Conservation (phyloP, 2,329 filamentous ascomycete species). For the Pestalotiopsis sp. region DNA sequence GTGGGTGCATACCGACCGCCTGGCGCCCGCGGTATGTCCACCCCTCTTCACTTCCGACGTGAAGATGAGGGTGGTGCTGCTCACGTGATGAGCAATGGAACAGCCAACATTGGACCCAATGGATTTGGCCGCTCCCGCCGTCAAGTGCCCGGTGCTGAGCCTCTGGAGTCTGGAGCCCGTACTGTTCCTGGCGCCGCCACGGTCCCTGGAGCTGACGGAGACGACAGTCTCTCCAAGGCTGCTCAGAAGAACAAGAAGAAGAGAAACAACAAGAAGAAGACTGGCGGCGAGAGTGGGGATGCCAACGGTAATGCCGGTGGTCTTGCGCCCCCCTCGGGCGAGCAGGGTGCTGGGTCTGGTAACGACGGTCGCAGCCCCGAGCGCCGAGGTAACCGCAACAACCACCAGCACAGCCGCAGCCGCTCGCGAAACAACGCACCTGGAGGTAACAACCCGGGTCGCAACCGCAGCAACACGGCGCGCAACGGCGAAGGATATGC, state of each 20-base stretch:
- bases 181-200: conserved; percentile 69
- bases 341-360: conserved; percentile 42
- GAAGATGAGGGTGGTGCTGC: conserved; percentile 95
- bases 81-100: conserved; percentile 77
- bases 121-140: conserved; percentile 79
- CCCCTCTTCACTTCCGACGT: conserved; percentile 92
- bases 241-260: conserved; percentile 99
- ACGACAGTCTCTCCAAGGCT: conserved; percentile 77
- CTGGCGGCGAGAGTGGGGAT: conserved; percentile 62
- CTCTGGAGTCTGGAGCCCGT: conserved; percentile 53
- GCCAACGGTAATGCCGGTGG: conserved; percentile 47
- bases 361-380: conserved; percentile 65
- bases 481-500: conserved; percentile 35
- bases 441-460: conserved; percentile 43
- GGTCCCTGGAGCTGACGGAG: conserved; percentile 59
- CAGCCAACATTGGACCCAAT: conserved; percentile 68
- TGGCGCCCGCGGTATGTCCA: conserved; percentile 83
- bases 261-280: conserved; percentile 84
- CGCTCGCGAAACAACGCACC: conserved; percentile 53
- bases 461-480: conserved; percentile 52
- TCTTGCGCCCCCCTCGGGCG: conserved; percentile 47
- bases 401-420: conserved; percentile 49
- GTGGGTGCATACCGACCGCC: conserved; percentile 96
- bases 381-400: conserved; percentile 59
- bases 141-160: conserved; percentile 84